Percentiles rank a stretch among this genome's conserved stretches.
Conservation (phyloP, 768 basidiomycete species). For the Dioszegia aurantiaca region DNA sequence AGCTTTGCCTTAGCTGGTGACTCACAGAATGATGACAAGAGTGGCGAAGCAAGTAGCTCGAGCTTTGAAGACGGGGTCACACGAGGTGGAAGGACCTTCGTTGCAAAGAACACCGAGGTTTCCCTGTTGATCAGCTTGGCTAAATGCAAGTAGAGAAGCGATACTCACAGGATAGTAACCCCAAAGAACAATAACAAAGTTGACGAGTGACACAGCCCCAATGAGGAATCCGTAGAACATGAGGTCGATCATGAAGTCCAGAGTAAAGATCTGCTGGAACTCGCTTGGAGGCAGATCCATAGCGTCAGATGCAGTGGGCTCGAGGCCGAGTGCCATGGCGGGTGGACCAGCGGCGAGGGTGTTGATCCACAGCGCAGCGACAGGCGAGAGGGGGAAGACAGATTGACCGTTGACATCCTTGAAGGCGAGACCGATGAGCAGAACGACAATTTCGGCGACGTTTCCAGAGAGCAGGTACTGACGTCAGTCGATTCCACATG, state of each 20-base stretch:
- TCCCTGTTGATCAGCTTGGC: slow-evolving; percentile 17
- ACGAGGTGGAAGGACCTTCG: slow-evolving; percentile 45
- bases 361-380: slow-evolving; percentile 56
- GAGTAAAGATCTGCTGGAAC: slow-evolving; percentile 53
- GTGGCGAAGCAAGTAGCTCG: slow-evolving; percentile 53
- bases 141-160: neutral
- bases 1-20: neutral
- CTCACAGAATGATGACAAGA: slow-evolving; percentile 50
- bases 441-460: slow-evolving; percentile 59
- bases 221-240: slow-evolving; percentile 53
- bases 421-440: slow-evolving; percentile 63
- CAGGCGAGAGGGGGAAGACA: slow-evolving; percentile 62
- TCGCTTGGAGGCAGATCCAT: slow-evolving; percentile 57
- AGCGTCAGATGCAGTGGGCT: slow-evolving; percentile 58
- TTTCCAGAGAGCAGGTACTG: slow-evolving; percentile 59
- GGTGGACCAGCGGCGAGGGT: slow-evolving; percentile 60
- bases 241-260: slow-evolving; percentile 51
- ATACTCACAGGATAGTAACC: slow-evolving; percentile 42
- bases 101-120: slow-evolving; percentile 51
- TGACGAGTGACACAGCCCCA: slow-evolving; percentile 39
- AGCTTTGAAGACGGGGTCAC: slow-evolving; percentile 53
- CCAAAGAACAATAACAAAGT: slow-evolving; percentile 53
- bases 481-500: neutral
- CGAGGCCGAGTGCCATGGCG: slow-evolving; percentile 60
- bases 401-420: slow-evolving; percentile 57